Evolutionary conservation across 1,284 basidiomycete species (phyloP).

Genomic region (Cystobasidium slooffiae): DNA sequence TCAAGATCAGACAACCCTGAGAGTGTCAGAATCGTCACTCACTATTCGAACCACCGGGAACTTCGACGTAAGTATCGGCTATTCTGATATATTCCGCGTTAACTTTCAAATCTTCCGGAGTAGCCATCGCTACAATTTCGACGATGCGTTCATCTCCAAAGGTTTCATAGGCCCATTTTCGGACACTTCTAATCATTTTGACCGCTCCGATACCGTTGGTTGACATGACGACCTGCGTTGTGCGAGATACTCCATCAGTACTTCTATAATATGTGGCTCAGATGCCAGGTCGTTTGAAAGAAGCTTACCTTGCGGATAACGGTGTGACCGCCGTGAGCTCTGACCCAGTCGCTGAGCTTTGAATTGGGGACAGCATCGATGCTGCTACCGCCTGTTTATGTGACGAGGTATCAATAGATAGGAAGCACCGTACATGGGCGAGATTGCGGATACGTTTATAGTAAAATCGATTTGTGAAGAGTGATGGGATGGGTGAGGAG

Average conservation of each 20-base stretch:
- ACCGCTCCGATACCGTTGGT: conserved; percentile 81
- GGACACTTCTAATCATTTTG: conserved; percentile 97
- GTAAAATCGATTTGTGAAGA: too few species aligned
- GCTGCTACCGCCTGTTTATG: conserved; percentile 79
- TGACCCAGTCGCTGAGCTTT: conserved; percentile 88
- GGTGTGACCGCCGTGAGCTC: conserved; percentile 89
- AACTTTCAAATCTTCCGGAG: conserved; percentile 91
- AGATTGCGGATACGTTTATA: too few species aligned
- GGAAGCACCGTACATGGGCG: neutral
- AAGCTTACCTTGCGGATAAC: conserved; percentile 89
- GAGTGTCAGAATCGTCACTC: neutral
- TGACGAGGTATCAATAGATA: too few species aligned
- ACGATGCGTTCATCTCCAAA: conserved; percentile 95
- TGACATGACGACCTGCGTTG: conserved; percentile 82
- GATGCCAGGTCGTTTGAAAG: neutral
- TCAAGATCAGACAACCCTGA: neutral
- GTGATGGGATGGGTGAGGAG: too few species aligned
- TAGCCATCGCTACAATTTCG: conserved; percentile 99
- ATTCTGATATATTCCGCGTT: conserved; percentile 99
- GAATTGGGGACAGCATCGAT: conserved; percentile 79
- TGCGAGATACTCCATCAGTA: neutral
- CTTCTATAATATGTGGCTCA: neutral
- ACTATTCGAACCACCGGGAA: conserved; percentile 93
- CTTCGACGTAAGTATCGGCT: conserved; percentile 99
- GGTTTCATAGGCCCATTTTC: conserved; percentile 99